Evolutionary conservation across 768 basidiomycete genomes (phyloP).

Genomic region (Hypsizygus marmoreus): DNA sequence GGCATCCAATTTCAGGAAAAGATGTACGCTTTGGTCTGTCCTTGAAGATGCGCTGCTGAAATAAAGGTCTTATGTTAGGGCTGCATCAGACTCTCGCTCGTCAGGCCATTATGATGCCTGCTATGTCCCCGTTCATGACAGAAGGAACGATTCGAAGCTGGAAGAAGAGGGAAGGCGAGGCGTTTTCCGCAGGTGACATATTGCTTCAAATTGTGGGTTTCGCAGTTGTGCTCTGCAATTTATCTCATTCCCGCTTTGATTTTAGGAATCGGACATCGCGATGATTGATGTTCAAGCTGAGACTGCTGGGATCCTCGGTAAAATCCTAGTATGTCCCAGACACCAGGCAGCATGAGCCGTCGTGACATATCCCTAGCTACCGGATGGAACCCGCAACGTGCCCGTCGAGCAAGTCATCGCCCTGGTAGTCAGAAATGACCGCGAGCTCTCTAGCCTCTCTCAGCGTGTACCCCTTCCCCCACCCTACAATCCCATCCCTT

Average conservation of each 20-base stretch:
- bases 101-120: constrained; percentile 66
- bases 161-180: constrained; percentile 78
- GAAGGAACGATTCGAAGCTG: constrained; percentile 79
- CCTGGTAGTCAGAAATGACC: constrained; percentile 66
- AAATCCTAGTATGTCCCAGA: constrained; percentile 67
- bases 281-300: constrained; percentile 91
- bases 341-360: neutral
- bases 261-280: constrained; percentile 75
- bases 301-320: constrained; percentile 82
- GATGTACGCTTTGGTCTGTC: constrained; percentile 20
- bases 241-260: constrained; percentile 4
- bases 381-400: constrained; percentile 64
- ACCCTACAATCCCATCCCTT: constrained; percentile 27
- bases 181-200: constrained; percentile 71
- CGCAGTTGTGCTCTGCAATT: neutral
- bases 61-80: constrained; percentile 21
- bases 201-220: constrained; percentile 70
- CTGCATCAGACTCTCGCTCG: constrained; percentile 34
- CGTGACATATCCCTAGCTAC: constrained; percentile 40
- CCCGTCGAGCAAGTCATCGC: constrained; percentile 57
- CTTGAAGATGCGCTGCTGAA: neutral
- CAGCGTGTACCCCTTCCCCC: constrained; percentile 23
- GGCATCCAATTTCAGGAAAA: constrained; percentile 23
- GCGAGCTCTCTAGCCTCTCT: constrained; percentile 28
- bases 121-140: constrained; percentile 90